phyloP scores from a whole-genome alignment of 495 filamentous ascomycete species.

The Penicillium pulvis region DNA sequence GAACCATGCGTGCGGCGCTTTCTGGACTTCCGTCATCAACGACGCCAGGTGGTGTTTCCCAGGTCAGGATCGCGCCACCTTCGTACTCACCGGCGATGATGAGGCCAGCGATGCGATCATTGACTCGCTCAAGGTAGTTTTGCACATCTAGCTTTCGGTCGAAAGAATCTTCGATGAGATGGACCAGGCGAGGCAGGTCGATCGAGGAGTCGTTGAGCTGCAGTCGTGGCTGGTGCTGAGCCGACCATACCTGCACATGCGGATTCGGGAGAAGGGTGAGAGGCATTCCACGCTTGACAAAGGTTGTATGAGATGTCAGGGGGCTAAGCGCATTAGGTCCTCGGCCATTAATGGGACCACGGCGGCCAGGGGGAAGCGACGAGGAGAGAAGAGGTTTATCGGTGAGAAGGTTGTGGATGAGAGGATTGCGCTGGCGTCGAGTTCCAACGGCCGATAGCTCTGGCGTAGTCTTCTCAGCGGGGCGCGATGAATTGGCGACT shows the following conservation, averaged over 20 bases:
- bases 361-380: conserved; percentile 73
- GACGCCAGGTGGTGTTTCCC: conserved; percentile 75
- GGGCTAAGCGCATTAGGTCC: conserved; percentile 31
- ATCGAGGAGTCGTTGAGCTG: conserved; percentile 76
- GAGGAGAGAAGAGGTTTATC: conserved; percentile 92
- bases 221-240: conserved; percentile 58
- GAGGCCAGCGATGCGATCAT: conserved; percentile 77
- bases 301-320: conserved; percentile 60
- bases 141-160: conserved; percentile 77
- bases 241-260: conserved; percentile 61
- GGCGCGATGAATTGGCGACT: conserved; percentile 65
- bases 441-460: conserved; percentile 69
- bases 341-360: conserved; percentile 33
- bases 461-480: conserved; percentile 36
- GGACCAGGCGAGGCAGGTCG: conserved; percentile 76
- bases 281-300: conserved; percentile 89
- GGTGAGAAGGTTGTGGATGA: conserved; percentile 96
- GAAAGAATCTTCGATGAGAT: conserved; percentile 95
- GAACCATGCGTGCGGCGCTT: conserved; percentile 64
- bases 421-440: conserved; percentile 77
- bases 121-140: conserved; percentile 78
- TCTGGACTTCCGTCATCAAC: conserved; percentile 53
- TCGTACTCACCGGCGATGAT: conserved; percentile 97
- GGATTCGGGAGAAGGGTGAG: conserved; percentile 80
- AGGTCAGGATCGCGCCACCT: conserved; percentile 91